Conservation (phyloP, 192 early-diverging fungal species). For the Coemansia javaensis region DNA sequence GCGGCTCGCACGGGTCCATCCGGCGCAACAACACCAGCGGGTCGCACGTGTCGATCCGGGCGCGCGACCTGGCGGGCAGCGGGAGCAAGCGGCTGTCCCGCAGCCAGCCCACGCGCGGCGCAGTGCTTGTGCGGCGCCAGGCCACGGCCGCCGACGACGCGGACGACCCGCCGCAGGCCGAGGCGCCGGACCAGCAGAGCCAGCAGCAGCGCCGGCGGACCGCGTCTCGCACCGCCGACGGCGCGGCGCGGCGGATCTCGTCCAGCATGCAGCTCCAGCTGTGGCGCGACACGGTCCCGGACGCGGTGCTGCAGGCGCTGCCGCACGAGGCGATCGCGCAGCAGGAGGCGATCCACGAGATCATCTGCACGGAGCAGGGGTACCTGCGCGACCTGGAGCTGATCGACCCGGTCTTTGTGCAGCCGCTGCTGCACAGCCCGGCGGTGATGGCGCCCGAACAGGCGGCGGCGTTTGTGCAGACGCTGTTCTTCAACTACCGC, state of each 20-base stretch:
- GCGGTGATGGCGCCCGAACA: constrained; percentile 58
- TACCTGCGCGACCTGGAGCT: constrained; percentile 85
- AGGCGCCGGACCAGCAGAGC: background rate
- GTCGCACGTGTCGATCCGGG: too few relatives aligned
- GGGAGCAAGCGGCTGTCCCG: background rate
- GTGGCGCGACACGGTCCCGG: constrained; percentile 46
- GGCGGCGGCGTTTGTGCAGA: constrained; percentile 60
- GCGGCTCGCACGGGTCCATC: too few relatives aligned
- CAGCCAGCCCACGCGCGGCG: background rate
- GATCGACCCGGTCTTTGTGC: constrained; percentile 68
- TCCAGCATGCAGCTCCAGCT: constrained; percentile 37
- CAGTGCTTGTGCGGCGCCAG: constrained; percentile 4
- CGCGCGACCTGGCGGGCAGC: too few relatives aligned
- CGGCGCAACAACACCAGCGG: too few relatives aligned
- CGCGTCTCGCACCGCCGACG: constrained; percentile 8
- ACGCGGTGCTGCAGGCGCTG: constrained; percentile 26
- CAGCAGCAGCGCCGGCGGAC: background rate
- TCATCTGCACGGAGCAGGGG: constrained; percentile 80
- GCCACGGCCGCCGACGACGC: background rate
- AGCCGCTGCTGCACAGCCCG: constrained; percentile 46
- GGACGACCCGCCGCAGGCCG: background rate
- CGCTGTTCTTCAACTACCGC: constrained; percentile 73
- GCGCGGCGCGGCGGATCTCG: constrained; percentile 6
- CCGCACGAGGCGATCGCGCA: constrained; percentile 20
- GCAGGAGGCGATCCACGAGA: constrained; percentile 89